Conservation (phyloP, 768 basidiomycete genomes). For the Hygrocybe punicea region DNA sequence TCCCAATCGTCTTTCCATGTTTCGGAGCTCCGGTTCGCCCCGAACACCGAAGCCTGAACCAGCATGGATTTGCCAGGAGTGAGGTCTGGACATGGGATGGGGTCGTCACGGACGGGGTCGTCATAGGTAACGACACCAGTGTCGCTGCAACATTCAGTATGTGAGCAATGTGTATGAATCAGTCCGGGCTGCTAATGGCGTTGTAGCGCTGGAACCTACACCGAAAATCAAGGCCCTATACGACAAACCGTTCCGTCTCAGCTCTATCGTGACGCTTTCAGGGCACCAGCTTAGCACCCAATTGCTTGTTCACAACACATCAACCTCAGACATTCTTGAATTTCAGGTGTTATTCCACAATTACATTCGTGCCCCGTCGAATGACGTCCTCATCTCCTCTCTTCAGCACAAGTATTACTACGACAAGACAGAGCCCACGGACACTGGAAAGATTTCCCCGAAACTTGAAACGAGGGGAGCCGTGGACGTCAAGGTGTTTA, state of each 20-base stretch:
- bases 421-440: slow-evolving; percentile 73
- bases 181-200: not conserved
- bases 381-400: slow-evolving; percentile 57
- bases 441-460: slow-evolving; percentile 44
- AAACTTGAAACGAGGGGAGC: slow-evolving; percentile 58
- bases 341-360: slow-evolving; percentile 95
- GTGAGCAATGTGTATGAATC: slow-evolving; percentile 22
- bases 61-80: slow-evolving; percentile 91
- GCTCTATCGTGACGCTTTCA: slow-evolving; percentile 77
- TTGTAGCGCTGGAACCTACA: slow-evolving; percentile 61
- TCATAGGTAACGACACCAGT: slow-evolving; percentile 64
- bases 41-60: slow-evolving; percentile 65
- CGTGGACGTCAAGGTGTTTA: slow-evolving; percentile 64
- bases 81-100: slow-evolving; percentile 67
- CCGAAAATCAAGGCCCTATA: slow-evolving; percentile 57
- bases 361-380: slow-evolving; percentile 70
- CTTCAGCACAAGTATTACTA: slow-evolving; percentile 64
- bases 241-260: slow-evolving; percentile 63
- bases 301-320: slow-evolving; percentile 76
- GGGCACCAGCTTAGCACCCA: slow-evolving; percentile 73
- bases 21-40: slow-evolving; percentile 81
- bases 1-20: slow-evolving; percentile 74
- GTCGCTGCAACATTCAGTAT: slow-evolving; percentile 78
- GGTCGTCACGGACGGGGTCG: slow-evolving; percentile 48
- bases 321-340: slow-evolving; percentile 51